Base-by-base conservation (phyloP, 257 asterid species). In the Leonotis leonurus region DNA sequence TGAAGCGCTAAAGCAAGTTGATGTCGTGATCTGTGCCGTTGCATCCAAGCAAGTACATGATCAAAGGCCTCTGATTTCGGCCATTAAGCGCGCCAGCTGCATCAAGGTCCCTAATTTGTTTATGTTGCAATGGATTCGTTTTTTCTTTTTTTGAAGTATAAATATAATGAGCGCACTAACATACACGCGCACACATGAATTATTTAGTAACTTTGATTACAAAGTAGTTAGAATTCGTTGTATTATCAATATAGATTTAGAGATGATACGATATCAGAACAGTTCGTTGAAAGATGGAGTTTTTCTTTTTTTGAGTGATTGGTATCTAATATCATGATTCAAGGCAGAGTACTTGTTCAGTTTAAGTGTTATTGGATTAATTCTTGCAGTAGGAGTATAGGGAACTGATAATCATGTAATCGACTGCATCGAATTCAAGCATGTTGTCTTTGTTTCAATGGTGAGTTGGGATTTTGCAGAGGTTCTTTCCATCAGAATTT, bases 401-500 rank as follows among this genome's bases (percentile, higher is more conserved):
- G 44, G 16, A 17, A 16, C 9, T 20, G 29, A 36, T 49, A 8
- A 36, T 58, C 52, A 36, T 40, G 20, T 24, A 35, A 9, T 26
- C 14, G 17, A 37, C 33, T 18, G 35, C 65, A 4, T 62, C 48
- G 41, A 53, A 62, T 59, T 48, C 16, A 10, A 20, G 35, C 7
- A 30, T 18, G 3, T 46, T 51, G 3, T 9, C 51, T 33, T 52
- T 57, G 67, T 48, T 59, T 37, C 56, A 40, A 48, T 63, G 73
- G 37, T 29, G 53, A 36, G 41, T 64, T 59, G 61, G 62, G 45
- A 46, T 75, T 61, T 18, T 76, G 78, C 85, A 86, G 94, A 80
- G 95, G 85, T 91, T 91, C 64, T 71, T 86, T 58, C 98, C 98
- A 60, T 85, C 98, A 7, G 98, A 91, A 72, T 91, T 88, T 16